Base-by-base conservation (phyloP, 2,329 filamentous ascomycete species). In the Diplodia corticola region DNA sequence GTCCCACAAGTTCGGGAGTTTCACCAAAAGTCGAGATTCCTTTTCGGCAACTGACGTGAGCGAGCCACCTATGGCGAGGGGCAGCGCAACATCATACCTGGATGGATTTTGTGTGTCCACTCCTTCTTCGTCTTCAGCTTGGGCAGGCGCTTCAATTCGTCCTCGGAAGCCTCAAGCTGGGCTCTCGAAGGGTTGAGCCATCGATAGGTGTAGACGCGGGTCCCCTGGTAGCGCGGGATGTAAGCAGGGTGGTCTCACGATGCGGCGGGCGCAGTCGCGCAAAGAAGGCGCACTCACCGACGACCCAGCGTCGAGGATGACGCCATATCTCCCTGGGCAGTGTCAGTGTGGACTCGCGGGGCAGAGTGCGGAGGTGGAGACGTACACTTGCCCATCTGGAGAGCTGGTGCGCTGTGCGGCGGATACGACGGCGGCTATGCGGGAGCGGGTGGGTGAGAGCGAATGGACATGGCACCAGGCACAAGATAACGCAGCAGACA, bases 301-400 rank as follows among this genome's bases (percentile, higher is more conserved):
- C 79, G 95, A 98, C 72, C 95, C 95, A 77, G 95, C 95, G 85
- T 99, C 95, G 75, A 99, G 87, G 76, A 99, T 93, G 73, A 98
- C 91, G 76, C 93, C 95, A 84, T 96, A 97, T 81, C 83, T 82
- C 83, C 84, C 84, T 86, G 68, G 50, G 68, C 66, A 69, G 54
- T 26, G 64, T 66, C 35, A 63, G 46, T n/a, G 12, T 20, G 28
- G 57, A 3, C 15, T 30, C 40, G 37, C 26, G 48, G 46, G 46
- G 46, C 30, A 40, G 46, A 37, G 6, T 30, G 64, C 61, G 67
- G 67, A 67, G 69, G 63, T 68, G 64, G 64, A 60, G 70, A 72
- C 77, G 67, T 76, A 80, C 78, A 80, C 75, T 79, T 79, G 75
- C 77, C 77, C 78, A 80, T 80, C 48, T 63, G 64, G 49, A 66